phyloP scores from a whole-genome alignment of 2,329 filamentous ascomycete genomes.

The Oidium heveae region DNA sequence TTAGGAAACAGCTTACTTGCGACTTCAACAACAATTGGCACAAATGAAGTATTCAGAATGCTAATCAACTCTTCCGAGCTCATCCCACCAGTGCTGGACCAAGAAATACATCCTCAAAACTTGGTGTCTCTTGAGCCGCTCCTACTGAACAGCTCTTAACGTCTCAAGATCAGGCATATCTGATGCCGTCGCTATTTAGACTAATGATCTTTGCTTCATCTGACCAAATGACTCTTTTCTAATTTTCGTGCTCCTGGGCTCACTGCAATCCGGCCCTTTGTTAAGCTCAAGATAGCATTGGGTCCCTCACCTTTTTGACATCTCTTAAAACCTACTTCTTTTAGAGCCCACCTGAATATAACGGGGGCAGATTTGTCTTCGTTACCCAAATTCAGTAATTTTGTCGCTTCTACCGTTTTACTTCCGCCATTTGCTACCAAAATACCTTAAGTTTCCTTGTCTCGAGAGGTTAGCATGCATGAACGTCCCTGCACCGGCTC shows the following conservation, averaged over 20 bases:
- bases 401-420: no score
- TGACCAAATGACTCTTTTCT: no score
- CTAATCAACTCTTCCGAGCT: background rate
- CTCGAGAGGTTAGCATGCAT: background rate
- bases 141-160: background rate
- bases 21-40: background rate
- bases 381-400: background rate
- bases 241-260: background rate
- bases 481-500: background rate
- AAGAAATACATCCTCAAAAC: background rate
- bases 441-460: background rate
- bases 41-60: no score
- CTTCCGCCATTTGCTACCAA: background rate
- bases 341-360: background rate
- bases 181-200: background rate
- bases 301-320: background rate
- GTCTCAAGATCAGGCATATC: no score
- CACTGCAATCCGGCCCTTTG: background rate
- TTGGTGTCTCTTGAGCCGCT: background rate
- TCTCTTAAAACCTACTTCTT: background rate
- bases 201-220: background rate
- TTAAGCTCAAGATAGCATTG: background rate
- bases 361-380: background rate
- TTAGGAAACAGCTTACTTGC: background rate
- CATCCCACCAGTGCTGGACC: no score